Percentiles rank a stretch among this genome's conserved stretches.
Evolutionary conservation across 768 basidiomycete genomes (phyloP).

Genomic region (Leccinum disarticulatum): DNA sequence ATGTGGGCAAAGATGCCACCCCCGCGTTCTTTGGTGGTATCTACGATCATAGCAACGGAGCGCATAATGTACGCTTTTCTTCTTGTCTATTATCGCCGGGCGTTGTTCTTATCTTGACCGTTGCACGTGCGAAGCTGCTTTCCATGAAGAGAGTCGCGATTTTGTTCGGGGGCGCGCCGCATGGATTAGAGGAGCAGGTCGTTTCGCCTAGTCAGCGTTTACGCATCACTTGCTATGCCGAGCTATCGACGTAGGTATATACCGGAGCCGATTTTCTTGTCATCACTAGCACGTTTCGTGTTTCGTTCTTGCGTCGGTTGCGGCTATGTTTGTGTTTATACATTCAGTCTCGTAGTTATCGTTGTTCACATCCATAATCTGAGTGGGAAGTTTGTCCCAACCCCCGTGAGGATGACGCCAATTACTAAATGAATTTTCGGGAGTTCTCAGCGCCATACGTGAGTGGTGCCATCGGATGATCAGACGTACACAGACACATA

Average conservation of each 20-base stretch:
- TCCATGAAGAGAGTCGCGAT: conserved; percentile 14
- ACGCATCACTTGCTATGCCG: conserved; percentile 2
- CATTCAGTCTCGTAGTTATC: neutral
- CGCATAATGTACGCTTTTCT: conserved; percentile 62
- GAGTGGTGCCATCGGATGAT: no score
- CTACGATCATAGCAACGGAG: conserved; percentile 80
- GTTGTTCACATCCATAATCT: neutral
- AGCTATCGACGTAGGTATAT: neutral
- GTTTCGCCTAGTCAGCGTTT: conserved; percentile 9
- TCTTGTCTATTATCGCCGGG: neutral
- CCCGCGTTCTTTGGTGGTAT: conserved; percentile 91
- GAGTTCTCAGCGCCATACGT: no score
- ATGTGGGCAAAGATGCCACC: conserved; percentile 87
- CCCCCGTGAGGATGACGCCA: no score
- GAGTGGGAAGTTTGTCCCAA: neutral
- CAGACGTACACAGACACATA: no score
- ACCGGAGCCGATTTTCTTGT: neutral
- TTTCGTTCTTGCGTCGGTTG: neutral
- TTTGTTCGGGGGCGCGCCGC: conserved; percentile 9
- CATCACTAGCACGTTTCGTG: neutral
- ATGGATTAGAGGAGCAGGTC: conserved; percentile 5
- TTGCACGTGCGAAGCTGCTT: neutral
- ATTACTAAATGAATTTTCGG: no score
- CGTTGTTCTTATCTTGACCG: neutral
- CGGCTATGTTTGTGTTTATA: neutral